Evolutionary conservation across 2,329 filamentous ascomycete species (phyloP), one percentile per base, ranked within the genome.

Genomic region (Epichloe hybrida): DNA sequence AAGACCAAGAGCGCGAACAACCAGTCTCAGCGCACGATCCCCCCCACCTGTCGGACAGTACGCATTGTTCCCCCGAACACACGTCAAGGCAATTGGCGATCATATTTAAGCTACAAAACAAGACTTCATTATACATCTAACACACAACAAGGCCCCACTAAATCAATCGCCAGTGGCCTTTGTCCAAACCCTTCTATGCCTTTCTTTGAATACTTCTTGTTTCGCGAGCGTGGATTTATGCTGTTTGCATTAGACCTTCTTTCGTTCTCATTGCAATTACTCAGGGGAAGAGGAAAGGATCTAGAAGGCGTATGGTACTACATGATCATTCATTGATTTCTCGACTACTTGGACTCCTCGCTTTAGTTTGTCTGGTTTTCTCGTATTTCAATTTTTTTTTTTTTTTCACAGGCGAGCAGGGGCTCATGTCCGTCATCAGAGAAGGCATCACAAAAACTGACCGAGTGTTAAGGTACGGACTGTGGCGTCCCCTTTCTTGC

Each of bases 21-120:
- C 72, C 13, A 75, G 72, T 54, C 58, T 73, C 35, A 70, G 67
- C 61, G 65, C 66, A 1, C 68, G 68, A 41, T 55, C 64, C 69
- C 64, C 69, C 8, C 67, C 69, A 5, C 72, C 71, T 9, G 65
- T 72, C n/a, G 71, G 69, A 20, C 72, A 72, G 54, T 76, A 72
- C 55, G 68, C 69, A 39, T 61, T 73, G 13, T 75, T 74, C 54
- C 72, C 72, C 17, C 64, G 65, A n/a, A 54, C 58, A 46, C 59
- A 62, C 36, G 54, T 61, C 41, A 67, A 65, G 56, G 57, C 56
- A 9, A 61, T 56, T 21, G 61, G 62, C 23, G 63, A 66, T 48
- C 60, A 62, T 13, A 64, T 69, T 43, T 69, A 58, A 55, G 23
- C 12, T n/a, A 12, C 15, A 23, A 43, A 12, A 5, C 8, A 17